These are phyloP conservation scores for Pseudogymnoascus sp. DNA, from an alignment of 2,329 filamentous ascomycete species.

Conservation along the genomic window DNA sequence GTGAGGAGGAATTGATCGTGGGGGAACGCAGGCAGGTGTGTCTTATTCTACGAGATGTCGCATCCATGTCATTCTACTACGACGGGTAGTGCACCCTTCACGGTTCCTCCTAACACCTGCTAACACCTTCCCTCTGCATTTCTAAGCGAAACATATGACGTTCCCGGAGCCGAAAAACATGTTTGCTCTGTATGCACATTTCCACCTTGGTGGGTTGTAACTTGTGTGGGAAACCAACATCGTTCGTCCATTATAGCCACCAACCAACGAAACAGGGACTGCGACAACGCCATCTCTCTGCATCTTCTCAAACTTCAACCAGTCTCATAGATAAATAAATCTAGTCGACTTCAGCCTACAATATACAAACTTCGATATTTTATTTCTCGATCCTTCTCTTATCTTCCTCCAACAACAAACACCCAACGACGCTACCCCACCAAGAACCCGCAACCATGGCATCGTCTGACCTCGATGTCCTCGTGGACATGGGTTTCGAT, in stretches of 20 bases:
- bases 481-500: slow-evolving; percentile 74
- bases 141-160: slow-evolving; percentile 1
- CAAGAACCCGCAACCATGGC: slow-evolving; percentile 38
- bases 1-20: neutral
- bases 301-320: neutral
- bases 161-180: slow-evolving; percentile 12
- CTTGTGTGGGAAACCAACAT: neutral
- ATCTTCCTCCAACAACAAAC: neutral
- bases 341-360: neutral
- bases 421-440: slow-evolving; percentile 9
- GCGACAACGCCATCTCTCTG: neutral
- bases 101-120: neutral
- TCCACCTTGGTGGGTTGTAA: slow-evolving; percentile 7
- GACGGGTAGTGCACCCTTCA: neutral
- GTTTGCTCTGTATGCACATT: slow-evolving; percentile 10
- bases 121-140: neutral
- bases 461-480: slow-evolving; percentile 50
- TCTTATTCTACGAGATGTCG: neutral
- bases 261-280: neutral
- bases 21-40: neutral
- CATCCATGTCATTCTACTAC: neutral
- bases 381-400: neutral
- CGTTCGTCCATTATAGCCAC: neutral
- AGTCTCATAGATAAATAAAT: neutral
- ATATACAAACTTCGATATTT: neutral